phyloP scores from a whole-genome alignment of 176 grass and related monocot species.

The Aegilops umbellulata region DNA sequence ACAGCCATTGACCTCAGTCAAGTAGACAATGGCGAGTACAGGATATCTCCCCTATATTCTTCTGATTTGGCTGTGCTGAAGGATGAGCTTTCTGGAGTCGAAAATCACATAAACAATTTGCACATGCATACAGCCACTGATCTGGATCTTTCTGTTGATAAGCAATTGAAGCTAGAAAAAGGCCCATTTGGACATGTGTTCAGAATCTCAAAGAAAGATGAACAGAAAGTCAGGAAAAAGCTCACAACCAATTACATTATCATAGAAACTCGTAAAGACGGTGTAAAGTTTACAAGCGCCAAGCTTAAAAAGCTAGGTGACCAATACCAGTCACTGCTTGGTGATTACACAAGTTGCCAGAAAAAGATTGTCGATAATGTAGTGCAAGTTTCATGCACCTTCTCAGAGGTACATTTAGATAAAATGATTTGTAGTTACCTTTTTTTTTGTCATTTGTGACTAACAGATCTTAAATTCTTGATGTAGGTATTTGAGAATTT shows the following conservation, averaged over 20 bases:
- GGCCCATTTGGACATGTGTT: slow-evolving; percentile 89
- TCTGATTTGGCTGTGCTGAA: slow-evolving; percentile 66
- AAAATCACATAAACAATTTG: slow-evolving; percentile 74
- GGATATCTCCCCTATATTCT: slow-evolving; percentile 79
- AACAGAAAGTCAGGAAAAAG: slow-evolving; percentile 95
- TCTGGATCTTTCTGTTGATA: slow-evolving; percentile 89
- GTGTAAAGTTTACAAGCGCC: slow-evolving; percentile 84
- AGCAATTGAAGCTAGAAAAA: slow-evolving; percentile 87
- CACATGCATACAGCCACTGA: slow-evolving; percentile 66
- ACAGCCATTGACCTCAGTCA: slow-evolving; percentile 78
- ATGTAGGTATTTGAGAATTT: slow-evolving; percentile 83
- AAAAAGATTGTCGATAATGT: slow-evolving; percentile 70
- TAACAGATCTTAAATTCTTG: slow-evolving; percentile 35
- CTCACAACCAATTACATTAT: slow-evolving; percentile 74
- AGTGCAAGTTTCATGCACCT: slow-evolving; percentile 66
- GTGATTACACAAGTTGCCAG: slow-evolving; percentile 76
- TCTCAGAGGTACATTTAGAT: slow-evolving; percentile 70
- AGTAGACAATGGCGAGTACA: slow-evolving; percentile 88
- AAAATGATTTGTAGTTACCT: not conserved
- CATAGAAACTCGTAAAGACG: slow-evolving; percentile 97
- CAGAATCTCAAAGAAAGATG: slow-evolving; percentile 98
- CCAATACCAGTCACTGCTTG: slow-evolving; percentile 72
- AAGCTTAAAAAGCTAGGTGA: slow-evolving; percentile 95
- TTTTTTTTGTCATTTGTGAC: slow-evolving; percentile 7
- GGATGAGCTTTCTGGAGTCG: slow-evolving; percentile 62